Conservation (phyloP, 805 yeast species). For the Nakazawaea wickerhamii region DNA sequence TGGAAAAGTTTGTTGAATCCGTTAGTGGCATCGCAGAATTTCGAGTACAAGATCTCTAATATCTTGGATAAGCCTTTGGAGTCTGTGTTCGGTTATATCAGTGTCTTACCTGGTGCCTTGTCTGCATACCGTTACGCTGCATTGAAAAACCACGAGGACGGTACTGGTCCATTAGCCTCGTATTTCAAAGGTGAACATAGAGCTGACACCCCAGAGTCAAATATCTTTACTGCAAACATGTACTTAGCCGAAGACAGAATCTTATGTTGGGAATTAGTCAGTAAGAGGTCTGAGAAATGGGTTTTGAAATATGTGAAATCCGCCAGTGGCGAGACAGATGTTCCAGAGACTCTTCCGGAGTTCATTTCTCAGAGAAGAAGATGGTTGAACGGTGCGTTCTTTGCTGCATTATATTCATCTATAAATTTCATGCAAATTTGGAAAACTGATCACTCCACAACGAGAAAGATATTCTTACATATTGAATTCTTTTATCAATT, state of each 20-base stretch:
- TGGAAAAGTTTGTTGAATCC: constrained; percentile 84
- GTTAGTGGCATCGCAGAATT: constrained; percentile 91
- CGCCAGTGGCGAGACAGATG: constrained; percentile 93
- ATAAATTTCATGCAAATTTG: constrained; percentile 83
- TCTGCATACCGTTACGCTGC: constrained; percentile 90
- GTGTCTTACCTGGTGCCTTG: constrained; percentile 95
- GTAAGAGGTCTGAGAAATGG: constrained; percentile 71
- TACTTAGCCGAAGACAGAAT: constrained; percentile 96
- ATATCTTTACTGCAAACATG: constrained; percentile 93
- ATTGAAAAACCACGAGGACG: constrained; percentile 52
- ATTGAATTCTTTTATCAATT: constrained; percentile 88
- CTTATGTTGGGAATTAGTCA: constrained; percentile 89
- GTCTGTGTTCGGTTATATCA: constrained; percentile 87
- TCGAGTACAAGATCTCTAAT: constrained; percentile 94
- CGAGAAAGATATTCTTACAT: constrained; percentile 78
- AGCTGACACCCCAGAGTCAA: constrained; percentile 54
- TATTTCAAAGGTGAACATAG: constrained; percentile 90
- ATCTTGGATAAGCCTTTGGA: constrained; percentile 95
- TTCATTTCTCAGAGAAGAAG: constrained; percentile 89
- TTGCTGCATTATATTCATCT: constrained; percentile 90
- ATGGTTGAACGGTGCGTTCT: constrained; percentile 97
- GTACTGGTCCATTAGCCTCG: constrained; percentile 72
- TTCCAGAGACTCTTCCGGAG: constrained; percentile 82
- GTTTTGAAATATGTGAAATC: constrained; percentile 77
- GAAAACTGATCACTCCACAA: constrained; percentile 76